Conservation (phyloP, 108 stramenopile genomes). For the Cyclotella atomus region DNA sequence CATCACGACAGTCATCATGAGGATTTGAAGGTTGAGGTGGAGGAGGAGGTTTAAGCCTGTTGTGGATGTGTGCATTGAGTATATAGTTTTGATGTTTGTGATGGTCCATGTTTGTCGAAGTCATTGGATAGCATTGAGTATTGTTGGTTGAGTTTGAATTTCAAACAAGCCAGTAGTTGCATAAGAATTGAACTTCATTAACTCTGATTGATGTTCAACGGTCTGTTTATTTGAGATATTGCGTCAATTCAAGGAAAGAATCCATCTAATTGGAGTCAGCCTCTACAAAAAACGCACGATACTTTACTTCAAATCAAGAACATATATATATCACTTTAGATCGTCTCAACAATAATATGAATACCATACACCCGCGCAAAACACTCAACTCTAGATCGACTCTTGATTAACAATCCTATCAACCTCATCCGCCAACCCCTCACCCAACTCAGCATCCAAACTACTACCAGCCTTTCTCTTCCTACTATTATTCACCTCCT, state of each 20-base stretch:
- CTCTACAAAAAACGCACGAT: too few species aligned
- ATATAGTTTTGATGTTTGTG: background rate
- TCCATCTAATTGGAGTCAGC: too few species aligned
- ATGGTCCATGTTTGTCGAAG: background rate
- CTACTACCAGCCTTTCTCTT: conserved; percentile 13
- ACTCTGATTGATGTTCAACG: too few species aligned
- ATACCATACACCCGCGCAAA: too few species aligned
- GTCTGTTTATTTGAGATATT: background rate
- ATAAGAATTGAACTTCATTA: too few species aligned
- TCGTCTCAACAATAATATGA: too few species aligned
- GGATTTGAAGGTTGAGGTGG: background rate
- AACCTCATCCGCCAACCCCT: background rate
- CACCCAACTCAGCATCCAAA: background rate
- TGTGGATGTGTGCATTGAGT: background rate
- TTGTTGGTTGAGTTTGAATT: too few species aligned
- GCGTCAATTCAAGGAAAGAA: background rate
- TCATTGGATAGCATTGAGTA: too few species aligned
- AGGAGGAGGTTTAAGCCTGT: background rate
- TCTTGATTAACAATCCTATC: background rate
- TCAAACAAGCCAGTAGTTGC: too few species aligned
- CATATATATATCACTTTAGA: too few species aligned
- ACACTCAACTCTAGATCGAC: background rate
- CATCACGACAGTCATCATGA: background rate
- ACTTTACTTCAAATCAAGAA: too few species aligned
- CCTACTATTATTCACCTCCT: conserved; percentile 7